Evolutionary conservation across 1,284 basidiomycete species (phyloP), one percentile per base, ranked within the genome.

Genomic region (Leccinum ponderosum): DNA sequence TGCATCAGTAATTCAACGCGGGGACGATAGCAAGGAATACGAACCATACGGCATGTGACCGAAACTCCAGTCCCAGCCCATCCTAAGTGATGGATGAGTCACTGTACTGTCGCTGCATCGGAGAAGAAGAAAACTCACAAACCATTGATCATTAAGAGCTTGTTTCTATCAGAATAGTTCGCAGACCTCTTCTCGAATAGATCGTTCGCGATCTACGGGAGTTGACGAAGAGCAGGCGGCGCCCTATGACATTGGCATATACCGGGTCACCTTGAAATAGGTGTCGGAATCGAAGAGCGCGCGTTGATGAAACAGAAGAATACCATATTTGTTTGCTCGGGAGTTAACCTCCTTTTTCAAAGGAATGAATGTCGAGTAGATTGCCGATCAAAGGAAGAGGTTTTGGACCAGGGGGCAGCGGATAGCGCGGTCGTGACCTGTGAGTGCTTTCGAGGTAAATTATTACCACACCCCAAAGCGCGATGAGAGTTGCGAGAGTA

Each of bases 21-120:
- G 7, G 35, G 2, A 6, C 12, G 22, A 61, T 14, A 22, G n/a
- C 3, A 37, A 37, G 2, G 17, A 54, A 60, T 20, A 37, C 69
- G 15, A 51, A 77, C 77, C 81, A 48, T 84, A 84, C 4, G 73
- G 78, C 81, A 83, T 83, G 59, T 83, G 79, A 0, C 76, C 79
- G 53, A 84, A 80, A 53, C 79, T 80, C 75, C 81, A 83, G 20
- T 80, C 77, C 80, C 80, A 83, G 3, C 81, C 83, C 77, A 82
- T 80, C 37, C 81, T 83, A 55, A 29, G 51, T 7, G 17, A 47
- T 6, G 33, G 5, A 33, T 73, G 27, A 37, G 35, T 15, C 35
- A 37, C 35, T 37, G 35, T 37, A 33, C 31, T 33, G 1, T 5
- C 31, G 14, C 14, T 35, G 14, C 35, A 35, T 35, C 14, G 14